These are phyloP conservation scores for Acer yangbiense DNA, from an alignment of 345 rosid genomes.

Conservation along the genomic window DNA sequence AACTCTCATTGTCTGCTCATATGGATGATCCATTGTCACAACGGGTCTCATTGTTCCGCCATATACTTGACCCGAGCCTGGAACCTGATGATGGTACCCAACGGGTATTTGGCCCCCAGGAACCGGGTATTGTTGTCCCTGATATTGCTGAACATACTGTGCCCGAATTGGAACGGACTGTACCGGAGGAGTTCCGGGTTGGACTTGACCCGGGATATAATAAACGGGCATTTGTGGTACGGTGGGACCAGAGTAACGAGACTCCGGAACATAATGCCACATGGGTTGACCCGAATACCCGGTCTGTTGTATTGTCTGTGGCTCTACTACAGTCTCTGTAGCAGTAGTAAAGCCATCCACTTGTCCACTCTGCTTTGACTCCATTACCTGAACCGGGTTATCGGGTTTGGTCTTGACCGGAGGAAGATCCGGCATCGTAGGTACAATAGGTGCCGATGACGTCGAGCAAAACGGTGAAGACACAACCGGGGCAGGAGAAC, in stretches of 20 bases:
- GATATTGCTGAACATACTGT: slow-evolving; percentile 46
- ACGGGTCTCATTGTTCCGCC: slow-evolving; percentile 50
- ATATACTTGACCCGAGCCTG: slow-evolving; percentile 60
- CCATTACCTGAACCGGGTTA: slow-evolving; percentile 34
- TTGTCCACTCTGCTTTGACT: slow-evolving; percentile 24
- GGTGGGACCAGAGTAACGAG: slow-evolving; percentile 55
- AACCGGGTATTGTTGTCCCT: slow-evolving; percentile 33
- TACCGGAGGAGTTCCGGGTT: slow-evolving; percentile 46
- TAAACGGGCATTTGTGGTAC: slow-evolving; percentile 61
- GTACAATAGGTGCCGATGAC: slow-evolving; percentile 52
- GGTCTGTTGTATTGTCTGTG: slow-evolving; percentile 38
- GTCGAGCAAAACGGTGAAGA: slow-evolving; percentile 74
- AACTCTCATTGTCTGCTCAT: slow-evolving; percentile 31
- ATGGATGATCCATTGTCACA: slow-evolving; percentile 43
- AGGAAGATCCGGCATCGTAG: slow-evolving; percentile 69
- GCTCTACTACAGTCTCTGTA: slow-evolving; percentile 35
- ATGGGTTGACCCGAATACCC: slow-evolving; percentile 51
- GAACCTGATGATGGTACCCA: slow-evolving; percentile 62
- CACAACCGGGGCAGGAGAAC: slow-evolving; percentile 77
- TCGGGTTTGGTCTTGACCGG: slow-evolving; percentile 73
- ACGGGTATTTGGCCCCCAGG: slow-evolving; percentile 55
- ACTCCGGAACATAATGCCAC: slow-evolving; percentile 58
- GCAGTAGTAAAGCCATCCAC: slow-evolving; percentile 12
- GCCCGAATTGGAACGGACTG: slow-evolving; percentile 50
- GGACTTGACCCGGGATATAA: slow-evolving; percentile 58